Percentiles rank a stretch among this genome's conserved stretches.
phyloP scores from a whole-genome alignment of 768 basidiomycete genomes.

The Fomitopsis serialis region DNA sequence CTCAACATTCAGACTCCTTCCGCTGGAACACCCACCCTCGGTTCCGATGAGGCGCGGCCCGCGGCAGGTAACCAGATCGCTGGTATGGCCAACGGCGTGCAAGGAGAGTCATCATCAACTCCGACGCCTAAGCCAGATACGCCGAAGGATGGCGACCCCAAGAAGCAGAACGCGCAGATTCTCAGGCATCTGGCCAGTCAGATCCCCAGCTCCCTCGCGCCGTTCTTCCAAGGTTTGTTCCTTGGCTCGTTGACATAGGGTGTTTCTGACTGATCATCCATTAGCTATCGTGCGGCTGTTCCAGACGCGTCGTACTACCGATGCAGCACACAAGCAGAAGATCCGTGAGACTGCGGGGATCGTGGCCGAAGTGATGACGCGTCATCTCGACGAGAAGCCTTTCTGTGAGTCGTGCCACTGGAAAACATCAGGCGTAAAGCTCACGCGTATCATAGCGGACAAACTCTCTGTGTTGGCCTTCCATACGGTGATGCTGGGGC shows the following conservation, averaged over 20 bases:
- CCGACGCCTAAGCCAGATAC: constrained; percentile 17
- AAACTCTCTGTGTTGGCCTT: constrained; percentile 41
- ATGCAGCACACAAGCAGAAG: constrained; percentile 70
- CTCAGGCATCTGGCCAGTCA: constrained; percentile 78
- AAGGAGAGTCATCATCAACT: constrained; percentile 12
- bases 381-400: constrained; percentile 53
- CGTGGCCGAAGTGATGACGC: constrained; percentile 67
- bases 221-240: constrained; percentile 77
- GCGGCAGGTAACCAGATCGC: constrained; percentile 14
- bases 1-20: background rate
- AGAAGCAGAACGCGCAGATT: constrained; percentile 65
- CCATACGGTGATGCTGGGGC: constrained; percentile 48
- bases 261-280: background rate
- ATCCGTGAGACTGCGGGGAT: constrained; percentile 63
- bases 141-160: constrained; percentile 37
- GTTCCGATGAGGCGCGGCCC: background rate
- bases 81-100: constrained; percentile 15
- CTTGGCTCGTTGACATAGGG: background rate
- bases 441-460: constrained; percentile 27
- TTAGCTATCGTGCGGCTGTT: constrained; percentile 85
- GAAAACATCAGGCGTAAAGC: background rate
- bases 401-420: constrained; percentile 39
- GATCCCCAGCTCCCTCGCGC: constrained; percentile 66
- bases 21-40: constrained; percentile 19
- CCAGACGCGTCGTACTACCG: constrained; percentile 73